phyloP scores from a whole-genome alignment of 768 basidiomycete genomes.

The Pleurotus eryngii region DNA sequence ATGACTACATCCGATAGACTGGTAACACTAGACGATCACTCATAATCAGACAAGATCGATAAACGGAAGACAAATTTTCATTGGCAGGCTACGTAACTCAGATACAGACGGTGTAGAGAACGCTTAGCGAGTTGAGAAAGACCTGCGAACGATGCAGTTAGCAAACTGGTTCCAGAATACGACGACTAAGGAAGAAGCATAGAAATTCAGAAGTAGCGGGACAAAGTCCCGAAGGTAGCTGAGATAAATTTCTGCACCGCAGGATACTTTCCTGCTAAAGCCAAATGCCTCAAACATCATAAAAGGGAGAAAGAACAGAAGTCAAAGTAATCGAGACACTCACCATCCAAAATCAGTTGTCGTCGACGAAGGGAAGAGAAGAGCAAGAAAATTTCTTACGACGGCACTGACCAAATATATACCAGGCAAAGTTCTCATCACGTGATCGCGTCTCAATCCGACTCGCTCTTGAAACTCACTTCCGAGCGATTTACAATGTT shows the following conservation, averaged over 20 bases:
- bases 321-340: neutral
- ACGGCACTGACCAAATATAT: neutral
- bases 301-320: neutral
- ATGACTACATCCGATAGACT: too few relatives aligned
- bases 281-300: conserved; percentile 11
- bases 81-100: too few relatives aligned
- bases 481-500: neutral
- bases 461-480: neutral
- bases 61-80: too few relatives aligned
- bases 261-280: conserved; percentile 23
- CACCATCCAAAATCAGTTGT: neutral
- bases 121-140: too few relatives aligned
- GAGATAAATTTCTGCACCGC: conserved; percentile 59
- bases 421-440: neutral
- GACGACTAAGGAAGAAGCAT: too few relatives aligned
- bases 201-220: conserved; percentile 27
- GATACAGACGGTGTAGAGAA: too few relatives aligned
- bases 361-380: neutral
- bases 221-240: conserved; percentile 50
- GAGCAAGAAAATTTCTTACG: neutral
- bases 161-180: too few relatives aligned
- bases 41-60: too few relatives aligned
- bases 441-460: neutral
- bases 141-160: too few relatives aligned
- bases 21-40: too few relatives aligned